phyloP scores from a whole-genome alignment of 805 yeast genomes.

The Diddensiella caesifluorescens region DNA sequence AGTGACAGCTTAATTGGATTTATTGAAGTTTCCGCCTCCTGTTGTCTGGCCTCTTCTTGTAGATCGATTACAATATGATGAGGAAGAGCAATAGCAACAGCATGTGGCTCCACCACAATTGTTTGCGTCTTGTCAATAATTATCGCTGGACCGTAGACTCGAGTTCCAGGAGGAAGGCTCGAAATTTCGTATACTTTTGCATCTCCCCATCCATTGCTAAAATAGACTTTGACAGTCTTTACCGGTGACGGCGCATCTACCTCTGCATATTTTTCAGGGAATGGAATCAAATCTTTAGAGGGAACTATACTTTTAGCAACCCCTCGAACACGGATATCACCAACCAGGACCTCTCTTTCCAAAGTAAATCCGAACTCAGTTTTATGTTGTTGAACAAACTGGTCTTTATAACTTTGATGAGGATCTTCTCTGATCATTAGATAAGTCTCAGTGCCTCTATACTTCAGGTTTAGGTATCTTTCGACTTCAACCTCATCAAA shows the following conservation, averaged over 20 bases:
- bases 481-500: constrained; percentile 49
- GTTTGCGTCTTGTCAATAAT: constrained; percentile 80
- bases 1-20: constrained; percentile 73
- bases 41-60: constrained; percentile 6
- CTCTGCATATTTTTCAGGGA: constrained; percentile 36
- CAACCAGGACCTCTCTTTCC: constrained; percentile 55
- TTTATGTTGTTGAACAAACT: constrained; percentile 51
- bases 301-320: constrained; percentile 51
- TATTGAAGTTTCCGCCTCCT: constrained; percentile 25
- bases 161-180: constrained; percentile 48
- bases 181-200: constrained; percentile 55
- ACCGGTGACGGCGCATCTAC: constrained; percentile 19
- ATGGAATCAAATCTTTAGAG: constrained; percentile 25
- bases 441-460: constrained; percentile 85
- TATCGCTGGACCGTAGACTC: constrained; percentile 65
- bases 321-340: constrained; percentile 70
- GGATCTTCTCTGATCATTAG: constrained; percentile 49
- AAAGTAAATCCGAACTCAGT: constrained; percentile 71
- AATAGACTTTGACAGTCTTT: constrained; percentile 44
- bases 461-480: constrained; percentile 68
- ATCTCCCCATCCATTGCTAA: constrained; percentile 44
- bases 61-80: constrained; percentile 55
- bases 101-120: constrained; percentile 60
- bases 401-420: constrained; percentile 33
- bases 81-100: constrained; percentile 50